Base-by-base conservation (phyloP, 2,329 filamentous ascomycete species). In the Arachnomyces sp. region DNA sequence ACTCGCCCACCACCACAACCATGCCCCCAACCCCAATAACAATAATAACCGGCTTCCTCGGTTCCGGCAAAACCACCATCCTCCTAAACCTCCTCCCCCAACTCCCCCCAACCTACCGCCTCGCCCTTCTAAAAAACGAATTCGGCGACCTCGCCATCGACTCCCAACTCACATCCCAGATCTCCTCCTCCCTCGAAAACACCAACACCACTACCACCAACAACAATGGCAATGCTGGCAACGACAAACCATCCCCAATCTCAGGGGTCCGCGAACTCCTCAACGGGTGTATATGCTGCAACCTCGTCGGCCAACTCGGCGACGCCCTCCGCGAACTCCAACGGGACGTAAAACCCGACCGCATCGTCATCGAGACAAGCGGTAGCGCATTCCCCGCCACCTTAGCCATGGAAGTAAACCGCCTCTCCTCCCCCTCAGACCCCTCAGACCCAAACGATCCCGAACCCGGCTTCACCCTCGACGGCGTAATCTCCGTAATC, bases 201-300 rank as follows among this genome's bases (percentile, higher is more conserved):
- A n/a, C n/a, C n/a, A n/a, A n/a, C n/a, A n/a, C n/a, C n/a, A n/a
- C n/a, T n/a, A n/a, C n/a, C n/a, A n/a, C n/a, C n/a, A n/a, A n/a
- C n/a, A n/a, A n/a, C n/a, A n/a, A n/a, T n/a, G n/a, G n/a, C n/a
- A n/a, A n/a, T n/a, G n/a, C n/a, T n/a, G n/a, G n/a, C n/a, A n/a
- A n/a, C n/a, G n/a, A n/a, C n/a, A n/a, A n/a, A 5, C 5, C 20
- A 25, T 25, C 20, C 9, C 20, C 20, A 25, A 88, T 98, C 51
- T 82, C 86, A 1, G 90, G 88, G 40, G 89, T 94, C 3, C 84
- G 84, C 53, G 92, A 98, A 64, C 75, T 98, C 1, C 81, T 98
- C 39, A 94, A 94, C 61, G 92, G 90, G 50, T 96, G 92, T 67
- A 96, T 98, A 64, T 98, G 92, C 76, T 98, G 92, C 70, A 96